Base-by-base conservation (phyloP, 352 stramenopile genomes). In the Pythium utonaiense region DNA sequence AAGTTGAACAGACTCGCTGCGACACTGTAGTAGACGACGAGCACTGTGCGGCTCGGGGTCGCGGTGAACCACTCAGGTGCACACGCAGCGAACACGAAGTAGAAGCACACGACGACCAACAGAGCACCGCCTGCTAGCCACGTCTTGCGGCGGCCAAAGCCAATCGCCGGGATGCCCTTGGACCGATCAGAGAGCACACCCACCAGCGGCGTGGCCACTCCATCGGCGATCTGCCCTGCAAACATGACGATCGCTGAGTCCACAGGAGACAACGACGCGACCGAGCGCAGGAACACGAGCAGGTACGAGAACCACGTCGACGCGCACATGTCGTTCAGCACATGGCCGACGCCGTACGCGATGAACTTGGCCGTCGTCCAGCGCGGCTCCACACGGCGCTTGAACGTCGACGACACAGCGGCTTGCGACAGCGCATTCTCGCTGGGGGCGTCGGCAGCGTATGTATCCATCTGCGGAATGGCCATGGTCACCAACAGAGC, bases 231-330 rank as follows among this genome's bases (percentile, higher is more conserved):
- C 53, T 95, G 86, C 7, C 86, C 86, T 36, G 80, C 82, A 58
- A 95, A 93, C 86, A 95, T 95, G 57, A 93, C 81, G 56, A 95
- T 69, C 22, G 83, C 86, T 44, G 81, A 89, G 49, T 95, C 80
- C 34, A 91, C 78, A 4, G 81, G 82, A 8, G 79, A 91, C 49
- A 95, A 67, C 17, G 57, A 60, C 21, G 77, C 83, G 14, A 75
- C 72, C 48, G 86, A 64, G 4, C 78, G 73, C 42, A 93, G 69
- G 64, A 93, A 95, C 13, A 93, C 82, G 34, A 95, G 80, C 36
- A 95, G 67, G 62, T 95, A 95, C 17, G 79, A 91, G 72, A 95
- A 95, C 86, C 86, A 95, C 53, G 81, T 91, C 47, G 82, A 89
- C 22, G 86, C 86, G 63, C 86, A 95, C 84, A 95, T 92, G 66